Conservation (phyloP, 441 rosid species). For the Gossypium trilobum region DNA sequence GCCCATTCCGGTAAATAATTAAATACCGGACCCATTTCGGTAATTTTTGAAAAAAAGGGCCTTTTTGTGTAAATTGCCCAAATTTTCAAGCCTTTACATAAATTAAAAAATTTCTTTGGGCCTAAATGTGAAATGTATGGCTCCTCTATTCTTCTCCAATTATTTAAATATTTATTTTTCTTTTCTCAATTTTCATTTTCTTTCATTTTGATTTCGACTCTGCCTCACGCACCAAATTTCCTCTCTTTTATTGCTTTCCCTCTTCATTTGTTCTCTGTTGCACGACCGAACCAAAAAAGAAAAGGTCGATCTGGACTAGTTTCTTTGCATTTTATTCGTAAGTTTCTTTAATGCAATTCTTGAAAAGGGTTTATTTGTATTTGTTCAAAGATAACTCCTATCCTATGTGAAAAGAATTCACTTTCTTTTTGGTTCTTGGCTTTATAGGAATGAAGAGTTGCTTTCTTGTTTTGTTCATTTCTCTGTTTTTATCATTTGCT, state of each 20-base stretch:
- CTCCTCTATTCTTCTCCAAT: too few species aligned
- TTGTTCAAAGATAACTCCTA: background rate
- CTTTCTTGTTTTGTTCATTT: background rate
- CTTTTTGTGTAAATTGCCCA: too few species aligned
- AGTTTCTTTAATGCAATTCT: background rate
- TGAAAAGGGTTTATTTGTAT: background rate
- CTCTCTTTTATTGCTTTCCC: background rate
- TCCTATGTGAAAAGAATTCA: background rate
- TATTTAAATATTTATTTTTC: background rate
- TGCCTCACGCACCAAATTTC: background rate
- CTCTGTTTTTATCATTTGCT: background rate
- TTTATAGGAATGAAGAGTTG: constrained; percentile 15
- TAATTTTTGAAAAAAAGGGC: too few species aligned
- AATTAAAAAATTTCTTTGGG: too few species aligned
- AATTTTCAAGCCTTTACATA: too few species aligned
- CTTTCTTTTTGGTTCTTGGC: background rate
- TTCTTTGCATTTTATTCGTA: background rate
- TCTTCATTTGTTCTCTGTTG: background rate
- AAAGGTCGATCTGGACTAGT: background rate
- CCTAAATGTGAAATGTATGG: too few species aligned
- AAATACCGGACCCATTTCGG: too few species aligned
- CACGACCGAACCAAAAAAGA: background rate
- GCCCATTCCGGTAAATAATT: too few species aligned
- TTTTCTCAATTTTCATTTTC: background rate
- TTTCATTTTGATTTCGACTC: constrained; percentile 12